These are phyloP conservation scores for Ziziphus jujuba DNA, from an alignment of 306 rosid species.

Conservation along the genomic window DNA sequence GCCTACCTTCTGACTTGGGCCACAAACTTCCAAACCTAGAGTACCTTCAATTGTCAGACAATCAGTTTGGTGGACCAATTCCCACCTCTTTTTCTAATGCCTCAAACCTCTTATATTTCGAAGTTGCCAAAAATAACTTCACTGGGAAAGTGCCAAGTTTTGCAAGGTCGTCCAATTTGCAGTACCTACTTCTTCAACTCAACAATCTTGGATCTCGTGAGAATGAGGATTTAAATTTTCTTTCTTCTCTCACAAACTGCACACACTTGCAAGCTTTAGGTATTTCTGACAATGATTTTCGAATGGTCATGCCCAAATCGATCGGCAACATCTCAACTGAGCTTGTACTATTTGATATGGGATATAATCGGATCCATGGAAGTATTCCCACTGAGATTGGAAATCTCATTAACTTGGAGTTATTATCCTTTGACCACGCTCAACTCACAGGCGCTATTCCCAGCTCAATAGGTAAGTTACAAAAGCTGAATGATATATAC, in stretches of 20 bases:
- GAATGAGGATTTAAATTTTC: constrained; percentile 26
- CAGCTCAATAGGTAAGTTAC: too few relatives aligned
- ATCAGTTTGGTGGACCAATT: constrained; percentile 26
- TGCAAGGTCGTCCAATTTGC: neutral
- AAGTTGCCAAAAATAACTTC: neutral
- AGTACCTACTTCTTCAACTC: neutral
- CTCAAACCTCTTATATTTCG: constrained; percentile 4
- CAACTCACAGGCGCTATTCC: constrained; percentile 25
- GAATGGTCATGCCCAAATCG: constrained; percentile 20
- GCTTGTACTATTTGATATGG: neutral
- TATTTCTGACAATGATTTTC: constrained; percentile 24
- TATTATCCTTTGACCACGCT: neutral
- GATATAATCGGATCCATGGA: constrained; percentile 23
- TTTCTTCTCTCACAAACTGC: constrained; percentile 23
- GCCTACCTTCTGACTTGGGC: constrained; percentile 28
- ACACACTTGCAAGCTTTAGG: neutral
- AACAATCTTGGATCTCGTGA: constrained; percentile 25
- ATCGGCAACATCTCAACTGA: constrained; percentile 30
- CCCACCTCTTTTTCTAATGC: constrained; percentile 29
- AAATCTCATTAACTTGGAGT: constrained; percentile 19
- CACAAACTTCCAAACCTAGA: constrained; percentile 17
- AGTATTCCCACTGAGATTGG: constrained; percentile 23
- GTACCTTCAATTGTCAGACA: neutral
- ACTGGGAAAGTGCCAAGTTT: constrained; percentile 30
- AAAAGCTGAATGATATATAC: neutral